Evolutionary conservation across 257 asterid species (phyloP).

Genomic region (Solanum bulbocastanum): DNA sequence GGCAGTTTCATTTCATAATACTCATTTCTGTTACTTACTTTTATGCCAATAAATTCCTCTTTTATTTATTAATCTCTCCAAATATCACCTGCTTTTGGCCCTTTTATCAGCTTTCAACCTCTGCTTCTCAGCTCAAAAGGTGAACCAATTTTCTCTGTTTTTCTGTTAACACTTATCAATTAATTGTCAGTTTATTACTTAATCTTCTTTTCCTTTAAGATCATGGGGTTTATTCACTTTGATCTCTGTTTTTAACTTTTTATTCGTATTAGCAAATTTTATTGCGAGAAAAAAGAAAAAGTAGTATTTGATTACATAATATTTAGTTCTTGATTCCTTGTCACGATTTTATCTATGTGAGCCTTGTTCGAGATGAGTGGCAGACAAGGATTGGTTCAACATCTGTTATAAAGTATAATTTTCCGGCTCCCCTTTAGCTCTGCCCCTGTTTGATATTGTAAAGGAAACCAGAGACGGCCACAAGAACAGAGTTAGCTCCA

Average conservation of each 20-base stretch:
- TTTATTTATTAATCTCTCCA: background rate
- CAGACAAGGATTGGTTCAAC: background rate
- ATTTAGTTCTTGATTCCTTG: background rate
- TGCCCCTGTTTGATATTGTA: background rate
- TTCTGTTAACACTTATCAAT: background rate
- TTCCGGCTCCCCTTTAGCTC: background rate
- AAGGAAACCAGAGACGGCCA: background rate
- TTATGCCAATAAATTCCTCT: background rate
- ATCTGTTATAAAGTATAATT: background rate
- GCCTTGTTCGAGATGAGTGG: background rate
- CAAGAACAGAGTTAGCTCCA: background rate
- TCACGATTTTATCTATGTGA: background rate
- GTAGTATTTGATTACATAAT: background rate
- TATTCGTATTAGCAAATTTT: background rate
- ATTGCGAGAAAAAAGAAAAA: background rate
- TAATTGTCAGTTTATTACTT: background rate
- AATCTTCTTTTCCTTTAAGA: background rate
- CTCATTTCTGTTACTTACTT: background rate
- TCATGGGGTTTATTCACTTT: background rate
- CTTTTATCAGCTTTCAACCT: background rate
- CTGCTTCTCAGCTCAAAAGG: conserved; percentile 12
- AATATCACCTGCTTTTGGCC: background rate
- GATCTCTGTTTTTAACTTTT: background rate
- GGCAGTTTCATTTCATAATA: background rate
- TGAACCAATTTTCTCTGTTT: background rate